Base-by-base conservation (phyloP, 352 stramenopile species). In the Phytophthora brassicae region DNA sequence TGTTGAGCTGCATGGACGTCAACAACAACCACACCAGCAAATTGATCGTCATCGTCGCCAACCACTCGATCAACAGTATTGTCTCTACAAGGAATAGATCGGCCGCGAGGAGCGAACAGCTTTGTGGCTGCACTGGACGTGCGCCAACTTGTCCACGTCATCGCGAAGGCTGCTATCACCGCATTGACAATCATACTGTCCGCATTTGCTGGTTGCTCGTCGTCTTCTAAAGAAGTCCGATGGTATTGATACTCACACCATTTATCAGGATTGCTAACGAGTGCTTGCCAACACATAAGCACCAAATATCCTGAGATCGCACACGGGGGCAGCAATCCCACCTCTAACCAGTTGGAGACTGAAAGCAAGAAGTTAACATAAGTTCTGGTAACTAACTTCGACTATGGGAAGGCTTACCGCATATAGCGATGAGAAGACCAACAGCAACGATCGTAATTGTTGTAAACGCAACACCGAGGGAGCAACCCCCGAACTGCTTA, bases 401-500 rank as follows among this genome's bases (percentile, higher is more conserved):
- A 43, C 6, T 13, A 13, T 7, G 43, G 5, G n/a, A 49, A 16
- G 26, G 11, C 56, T 56, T 64, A 96, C 89, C 56, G 60, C 90
- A 74, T 43, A 86, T 26, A 74, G 66, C 71, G 85, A 94, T 51
- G 70, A 88, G 44, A 14, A 97, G 5, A 2, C 88, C 50, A 19
- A 61, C 74, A 12, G 88, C 65, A 20, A 96, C 70, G n/a, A 97
- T 68, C 5, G 93, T 98, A 22, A 97, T 73, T 1, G 90, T 89
- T 33, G 82, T 94, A 64, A 96, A 96, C 5, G 85, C 87, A 13
- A 92, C 52, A 0, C 86, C 88, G 0, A 81, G 53, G 3, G 54
- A 31, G 59, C 93, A 98, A n/a, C 80, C 79, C 3, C 70, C 72
- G 70, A 97, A 99, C 43, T 85, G 84, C 56, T 89, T 60, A 68